Evolutionary conservation across 306 rosid species (phyloP), one percentile per base, ranked within the genome.

Genomic region (Astragalus glycyphyllos): DNA sequence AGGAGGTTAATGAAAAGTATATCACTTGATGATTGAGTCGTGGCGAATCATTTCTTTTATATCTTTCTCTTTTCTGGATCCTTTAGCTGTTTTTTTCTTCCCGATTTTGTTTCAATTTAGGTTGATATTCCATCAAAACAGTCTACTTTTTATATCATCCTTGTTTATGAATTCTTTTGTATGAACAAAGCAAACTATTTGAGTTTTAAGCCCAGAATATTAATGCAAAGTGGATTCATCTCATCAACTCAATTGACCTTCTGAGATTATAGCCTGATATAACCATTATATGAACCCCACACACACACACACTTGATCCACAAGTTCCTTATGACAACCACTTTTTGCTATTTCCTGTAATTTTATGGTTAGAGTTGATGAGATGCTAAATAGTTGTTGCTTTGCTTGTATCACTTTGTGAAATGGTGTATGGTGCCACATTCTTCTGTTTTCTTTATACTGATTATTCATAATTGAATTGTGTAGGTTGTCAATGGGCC

Each of bases 401-500:
- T 26, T 49, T 29, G 9, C 20, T 45, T 34, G 26, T 17, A 13
- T 16, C 62, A 45, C 47, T 45, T 31, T 57, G 35, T 40, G 61
- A 72, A 72, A 61, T 55, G 34, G 50, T 69, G 44, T 42, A 7
- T 8, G 17, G 49, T 40, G 32, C 37, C 23, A 20, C 11, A 32
- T 16, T 35, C 70, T 8, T 12, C 62, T 29, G 34, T 13, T 54
- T 42, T 41, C 69, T 62, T 60, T 46, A 14, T 81, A 20, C 55
- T 71, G 75, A 80, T 64, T 45, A 55, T 56, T 79, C 49, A 20
- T 41, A 8, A 44, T 82, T 79, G 69, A 66, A 61, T 40, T 72
- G 55, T 71, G 54, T 35, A 94, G 99, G 85, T 94, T 78, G 96
- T 91, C 68, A 91, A 86, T 75, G 77, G 81, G 20, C 97, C 99